Percentiles rank a stretch among this genome's conserved stretches.
phyloP scores from a whole-genome alignment of 192 early-diverging fungal species.

The Fimicolochytrium jonesii region DNA sequence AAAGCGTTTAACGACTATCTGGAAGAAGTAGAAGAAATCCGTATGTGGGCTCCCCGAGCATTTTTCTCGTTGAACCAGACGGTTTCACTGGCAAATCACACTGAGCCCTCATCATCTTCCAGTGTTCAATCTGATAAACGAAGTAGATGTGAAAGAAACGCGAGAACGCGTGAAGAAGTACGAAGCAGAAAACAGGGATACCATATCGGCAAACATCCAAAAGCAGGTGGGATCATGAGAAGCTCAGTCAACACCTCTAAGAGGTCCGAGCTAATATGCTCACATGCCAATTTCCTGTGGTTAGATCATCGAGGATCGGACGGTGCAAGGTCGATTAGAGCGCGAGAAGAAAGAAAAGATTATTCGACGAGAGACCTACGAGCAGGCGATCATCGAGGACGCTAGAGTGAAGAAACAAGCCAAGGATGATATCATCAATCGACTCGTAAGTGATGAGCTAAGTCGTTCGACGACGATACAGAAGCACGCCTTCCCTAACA shows the following conservation, averaged over 20 bases:
- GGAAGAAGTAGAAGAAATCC: conserved; percentile 83
- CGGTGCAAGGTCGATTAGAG: conserved; percentile 26
- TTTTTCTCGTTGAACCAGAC: no score
- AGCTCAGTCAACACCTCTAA: no score
- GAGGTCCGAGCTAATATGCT: no score
- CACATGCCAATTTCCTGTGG: no score
- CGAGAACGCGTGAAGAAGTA: conserved; percentile 72
- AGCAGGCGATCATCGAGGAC: conserved; percentile 68
- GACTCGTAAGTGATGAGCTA: conserved; percentile 48
- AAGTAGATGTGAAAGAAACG: conserved; percentile 79
- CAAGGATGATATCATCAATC: conserved; percentile 66
- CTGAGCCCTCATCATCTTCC: no score
- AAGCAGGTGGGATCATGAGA: conserved; percentile 50
- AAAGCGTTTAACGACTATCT: conserved; percentile 85
- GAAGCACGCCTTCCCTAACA: background rate
- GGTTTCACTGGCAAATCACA: no score
- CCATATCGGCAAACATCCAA: conserved; percentile 67
- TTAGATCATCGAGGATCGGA: conserved; percentile 44
- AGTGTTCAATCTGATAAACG: conserved; percentile 82
- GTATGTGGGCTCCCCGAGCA: no score
- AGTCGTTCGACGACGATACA: background rate
- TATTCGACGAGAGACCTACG: conserved; percentile 65
- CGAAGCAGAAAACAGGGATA: conserved; percentile 71
- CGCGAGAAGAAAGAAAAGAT: conserved; percentile 52
- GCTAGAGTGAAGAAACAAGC: conserved; percentile 59